These are phyloP conservation scores for Phlebopus sp. DNA, from an alignment of 1,284 basidiomycete genomes.

Conservation along the genomic window DNA sequence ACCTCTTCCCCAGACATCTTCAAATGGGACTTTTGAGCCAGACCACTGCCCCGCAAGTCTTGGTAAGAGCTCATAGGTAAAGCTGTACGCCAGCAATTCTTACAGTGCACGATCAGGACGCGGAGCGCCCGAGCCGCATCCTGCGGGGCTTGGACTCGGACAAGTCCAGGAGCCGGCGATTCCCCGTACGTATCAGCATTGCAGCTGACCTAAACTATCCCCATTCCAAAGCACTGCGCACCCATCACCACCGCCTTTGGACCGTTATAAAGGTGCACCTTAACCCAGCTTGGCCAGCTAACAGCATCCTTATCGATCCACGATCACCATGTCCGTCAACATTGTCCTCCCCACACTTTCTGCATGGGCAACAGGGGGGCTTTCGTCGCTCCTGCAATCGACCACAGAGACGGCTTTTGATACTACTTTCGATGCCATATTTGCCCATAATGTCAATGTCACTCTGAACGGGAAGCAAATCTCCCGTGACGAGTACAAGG, in stretches of 20 bases:
- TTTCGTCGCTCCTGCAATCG: conserved; percentile 34
- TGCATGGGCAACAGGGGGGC: conserved; percentile 32
- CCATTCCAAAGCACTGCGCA: neutral
- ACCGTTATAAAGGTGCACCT: conserved; percentile 12
- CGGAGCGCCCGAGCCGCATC: no score
- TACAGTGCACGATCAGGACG: no score
- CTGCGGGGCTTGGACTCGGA: no score
- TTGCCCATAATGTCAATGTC: conserved; percentile 30
- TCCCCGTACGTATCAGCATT: neutral
- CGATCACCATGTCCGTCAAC: conserved; percentile 23
- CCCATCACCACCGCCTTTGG: neutral
- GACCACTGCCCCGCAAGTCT: no score
- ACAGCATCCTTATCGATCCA: neutral
- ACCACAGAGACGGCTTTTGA: conserved; percentile 32
- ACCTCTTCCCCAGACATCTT: no score
- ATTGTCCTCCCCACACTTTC: conserved; percentile 36
- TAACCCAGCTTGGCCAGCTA: neutral
- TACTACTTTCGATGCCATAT: conserved; percentile 33
- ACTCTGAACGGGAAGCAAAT: conserved; percentile 35
- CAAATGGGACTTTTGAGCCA: no score
- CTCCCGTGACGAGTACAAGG: conserved; percentile 26
- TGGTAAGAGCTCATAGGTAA: no score
- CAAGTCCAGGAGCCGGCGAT: no score
- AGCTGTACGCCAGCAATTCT: no score
- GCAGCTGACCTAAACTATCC: neutral